phyloP scores from a whole-genome alignment of 352 stramenopile species.

The Globisporangium radiosum region DNA sequence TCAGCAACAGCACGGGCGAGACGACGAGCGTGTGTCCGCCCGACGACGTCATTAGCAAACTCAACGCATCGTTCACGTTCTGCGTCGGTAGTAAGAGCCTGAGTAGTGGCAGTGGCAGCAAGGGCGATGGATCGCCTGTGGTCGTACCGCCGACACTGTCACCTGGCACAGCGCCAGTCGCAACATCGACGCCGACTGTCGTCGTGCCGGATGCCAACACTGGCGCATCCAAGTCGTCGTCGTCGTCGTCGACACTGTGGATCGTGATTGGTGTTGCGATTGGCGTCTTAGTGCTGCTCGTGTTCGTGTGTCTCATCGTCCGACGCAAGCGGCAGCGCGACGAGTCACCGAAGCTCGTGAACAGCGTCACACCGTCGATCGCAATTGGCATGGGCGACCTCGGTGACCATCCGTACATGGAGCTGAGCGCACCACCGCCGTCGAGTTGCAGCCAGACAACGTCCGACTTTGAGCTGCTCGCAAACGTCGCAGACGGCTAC shows the following conservation, averaged over 20 bases:
- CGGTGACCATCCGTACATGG: slow-evolving; percentile 53
- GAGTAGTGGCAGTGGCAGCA: slow-evolving; percentile 5
- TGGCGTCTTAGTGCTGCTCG: slow-evolving; percentile 24
- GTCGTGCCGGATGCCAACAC: not conserved
- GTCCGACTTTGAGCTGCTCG: slow-evolving; percentile 67
- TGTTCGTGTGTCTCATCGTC: slow-evolving; percentile 28
- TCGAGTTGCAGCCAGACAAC: slow-evolving; percentile 62
- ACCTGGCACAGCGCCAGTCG: no score
- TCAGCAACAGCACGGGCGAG: slow-evolving; percentile 46
- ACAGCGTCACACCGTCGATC: slow-evolving; percentile 41
- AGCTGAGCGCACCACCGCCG: slow-evolving; percentile 21
- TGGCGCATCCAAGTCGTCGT: not conserved
- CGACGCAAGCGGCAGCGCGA: slow-evolving; percentile 32
- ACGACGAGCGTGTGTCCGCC: slow-evolving; percentile 40
- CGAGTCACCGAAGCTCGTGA: slow-evolving; percentile 40
- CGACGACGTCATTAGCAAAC: slow-evolving; percentile 26
- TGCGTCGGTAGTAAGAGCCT: slow-evolving; percentile 20
- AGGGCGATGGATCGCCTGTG: not conserved
- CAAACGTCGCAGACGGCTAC: slow-evolving; percentile 57
- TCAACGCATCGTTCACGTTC: slow-evolving; percentile 59
- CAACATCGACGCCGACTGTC: not conserved
- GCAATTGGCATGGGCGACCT: slow-evolving; percentile 52
- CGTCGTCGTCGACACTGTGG: slow-evolving; percentile 28
- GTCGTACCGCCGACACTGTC: slow-evolving; percentile 9
- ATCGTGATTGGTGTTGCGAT: slow-evolving; percentile 36